Base-by-base conservation (phyloP, 805 yeast genomes). In the Pichia phayaonensis region DNA sequence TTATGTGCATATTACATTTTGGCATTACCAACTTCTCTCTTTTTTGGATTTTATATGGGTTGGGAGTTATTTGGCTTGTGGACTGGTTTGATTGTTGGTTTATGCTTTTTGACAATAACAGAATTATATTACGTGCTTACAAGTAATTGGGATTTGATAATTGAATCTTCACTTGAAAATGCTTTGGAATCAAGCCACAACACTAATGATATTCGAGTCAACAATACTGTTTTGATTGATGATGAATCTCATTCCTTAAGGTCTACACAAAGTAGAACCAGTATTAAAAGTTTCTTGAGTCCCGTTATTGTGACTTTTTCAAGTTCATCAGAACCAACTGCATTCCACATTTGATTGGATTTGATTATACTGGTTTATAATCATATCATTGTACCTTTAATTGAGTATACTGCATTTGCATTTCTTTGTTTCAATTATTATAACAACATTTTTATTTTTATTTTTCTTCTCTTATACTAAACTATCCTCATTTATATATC, bases 11-110 rank as follows among this genome's bases (percentile, higher is more conserved):
- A 82, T 62, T 83, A 83, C 56, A 67, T 78, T 42, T 63, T 83
- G 31, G 88, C 87, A 13, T 67, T 83, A 18, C 90, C 90, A 4
- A 64, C 80, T 59, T 74, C 86, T 8, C 70, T 79, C 42, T 62
- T 72, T 40, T 66, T 81, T 46, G 72, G 84, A 1, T 83, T 83
- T 60, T 67, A 70, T 27, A 70, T 72, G 60, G 67, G 72, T 20
- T 71, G 77, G 41, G 72, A 77, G 24, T 69, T 82, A 47, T 69
- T 72, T 49, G 90, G 90, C 3, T 69, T 82, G 45, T 83, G 90
- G 90, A 64, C 75, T 36, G 84, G 86, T 40, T 70, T 76, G 57
- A 71, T 78, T 42, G 66, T 73, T 45, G 85, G 84, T 7, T 69
- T 82, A 48, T 57, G 75, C 2, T 64, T 77, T 20, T 73, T 79